Evolutionary conservation across 1,284 basidiomycete species (phyloP).

Genomic region (Microbotryomycetes sp.): DNA sequence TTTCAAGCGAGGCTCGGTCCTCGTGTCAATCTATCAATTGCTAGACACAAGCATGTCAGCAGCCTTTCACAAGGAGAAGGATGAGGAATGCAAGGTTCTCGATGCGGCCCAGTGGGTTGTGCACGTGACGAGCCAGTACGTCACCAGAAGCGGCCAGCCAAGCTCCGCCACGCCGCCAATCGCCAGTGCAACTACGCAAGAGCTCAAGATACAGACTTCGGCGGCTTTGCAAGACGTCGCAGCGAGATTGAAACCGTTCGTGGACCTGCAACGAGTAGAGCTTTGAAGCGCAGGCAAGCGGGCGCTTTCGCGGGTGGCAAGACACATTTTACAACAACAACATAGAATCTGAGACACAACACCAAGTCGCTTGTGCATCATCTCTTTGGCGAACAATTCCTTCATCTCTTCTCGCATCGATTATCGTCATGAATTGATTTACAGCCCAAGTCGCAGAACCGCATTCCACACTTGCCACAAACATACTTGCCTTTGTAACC

Average conservation of each 20-base stretch:
- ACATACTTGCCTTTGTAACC: slow-evolving; percentile 61
- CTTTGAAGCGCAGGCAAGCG: background rate
- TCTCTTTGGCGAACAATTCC: background rate
- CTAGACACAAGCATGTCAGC: too few species aligned
- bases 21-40: slow-evolving; percentile 17
- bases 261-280: slow-evolving; percentile 24
- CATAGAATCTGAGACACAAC: background rate
- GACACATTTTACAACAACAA: background rate
- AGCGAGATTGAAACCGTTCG: slow-evolving; percentile 15
- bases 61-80: too few species aligned
- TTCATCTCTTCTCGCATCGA: slow-evolving; percentile 48
- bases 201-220: slow-evolving; percentile 8
- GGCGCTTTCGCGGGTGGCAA: background rate
- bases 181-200: slow-evolving; percentile 3
- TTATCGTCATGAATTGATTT: slow-evolving; percentile 56
- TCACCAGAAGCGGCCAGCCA: background rate
- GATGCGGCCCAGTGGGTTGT: slow-evolving; percentile 14
- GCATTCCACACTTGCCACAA: slow-evolving; percentile 55
- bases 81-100: too few species aligned
- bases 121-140: background rate
- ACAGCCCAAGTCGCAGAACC: slow-evolving; percentile 56
- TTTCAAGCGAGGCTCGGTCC: slow-evolving; percentile 8
- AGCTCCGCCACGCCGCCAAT: background rate
- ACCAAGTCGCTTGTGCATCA: too few species aligned
- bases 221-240: slow-evolving; percentile 8